Evolutionary conservation across 2,329 filamentous ascomycete genomes (phyloP).

Genomic region (Nigrograna mackinnonii): DNA sequence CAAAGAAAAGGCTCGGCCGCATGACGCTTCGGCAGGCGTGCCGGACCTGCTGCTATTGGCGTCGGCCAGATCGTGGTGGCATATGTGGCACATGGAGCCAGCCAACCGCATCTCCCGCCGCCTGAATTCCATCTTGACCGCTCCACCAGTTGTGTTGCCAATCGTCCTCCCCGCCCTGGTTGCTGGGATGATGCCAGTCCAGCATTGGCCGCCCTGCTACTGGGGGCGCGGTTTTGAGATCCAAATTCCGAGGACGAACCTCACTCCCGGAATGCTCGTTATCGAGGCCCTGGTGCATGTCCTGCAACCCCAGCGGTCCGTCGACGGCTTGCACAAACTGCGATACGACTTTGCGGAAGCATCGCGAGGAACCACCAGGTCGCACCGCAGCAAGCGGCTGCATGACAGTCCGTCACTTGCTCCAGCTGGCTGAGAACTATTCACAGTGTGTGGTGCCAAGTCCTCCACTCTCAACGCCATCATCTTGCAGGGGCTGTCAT

Average conservation of each 20-base stretch:
- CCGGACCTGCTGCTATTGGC: constrained; percentile 13
- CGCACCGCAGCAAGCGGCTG: constrained; percentile 29
- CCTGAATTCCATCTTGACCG: constrained; percentile 8
- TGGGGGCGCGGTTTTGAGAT: constrained; percentile 6
- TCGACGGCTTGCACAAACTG: constrained; percentile 21
- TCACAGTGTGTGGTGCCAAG: constrained; percentile 23
- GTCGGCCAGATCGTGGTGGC: background rate
- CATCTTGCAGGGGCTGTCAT: constrained; percentile 34
- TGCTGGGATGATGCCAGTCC: constrained; percentile 14
- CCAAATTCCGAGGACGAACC: constrained; percentile 27
- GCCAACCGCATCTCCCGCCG: constrained; percentile 1
- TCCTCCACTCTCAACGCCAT: constrained; percentile 17
- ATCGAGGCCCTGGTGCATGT: constrained; percentile 14
- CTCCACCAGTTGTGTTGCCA: constrained; percentile 3
- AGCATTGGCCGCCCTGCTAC: constrained; percentile 18
- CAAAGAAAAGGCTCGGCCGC: background rate
- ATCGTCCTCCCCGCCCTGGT: constrained; percentile 1
- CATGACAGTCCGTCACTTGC: constrained; percentile 36
- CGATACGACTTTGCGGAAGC: constrained; percentile 24
- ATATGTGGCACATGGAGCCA: constrained; percentile 1
- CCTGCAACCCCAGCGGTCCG: constrained; percentile 11
- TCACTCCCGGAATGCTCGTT: constrained; percentile 20
- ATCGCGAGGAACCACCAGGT: constrained; percentile 20
- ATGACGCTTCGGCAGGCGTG: constrained; percentile 17
- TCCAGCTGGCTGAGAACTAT: constrained; percentile 16